phyloP scores from a whole-genome alignment of 2,329 filamentous ascomycete genomes.

The Epichloe brachyelytri region DNA sequence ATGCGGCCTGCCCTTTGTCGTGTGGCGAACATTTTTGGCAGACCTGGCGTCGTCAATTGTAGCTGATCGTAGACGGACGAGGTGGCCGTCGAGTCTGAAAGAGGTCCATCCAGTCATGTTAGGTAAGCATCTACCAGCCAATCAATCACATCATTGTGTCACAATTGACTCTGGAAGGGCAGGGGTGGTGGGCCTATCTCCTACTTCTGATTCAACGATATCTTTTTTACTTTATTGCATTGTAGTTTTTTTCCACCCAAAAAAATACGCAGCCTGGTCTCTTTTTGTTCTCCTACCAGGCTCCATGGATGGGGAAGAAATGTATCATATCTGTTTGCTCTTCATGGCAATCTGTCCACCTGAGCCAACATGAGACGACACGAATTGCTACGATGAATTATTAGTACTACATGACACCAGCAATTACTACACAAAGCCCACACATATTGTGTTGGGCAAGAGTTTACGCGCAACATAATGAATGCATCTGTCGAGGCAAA shows the following conservation, averaged over 20 bases:
- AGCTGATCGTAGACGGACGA: slow-evolving; percentile 13
- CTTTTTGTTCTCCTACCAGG: not conserved
- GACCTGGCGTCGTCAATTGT: slow-evolving; percentile 20
- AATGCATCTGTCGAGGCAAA: not conserved
- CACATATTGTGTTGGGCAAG: not conserved
- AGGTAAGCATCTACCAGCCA: slow-evolving; percentile 14
- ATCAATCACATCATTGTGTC: slow-evolving; percentile 12
- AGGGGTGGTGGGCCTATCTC: too few species aligned
- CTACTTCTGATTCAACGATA: too few species aligned
- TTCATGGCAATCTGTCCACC: not conserved
- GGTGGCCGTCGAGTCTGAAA: not conserved
- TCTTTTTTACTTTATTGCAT: not conserved
- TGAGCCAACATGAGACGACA: not conserved
- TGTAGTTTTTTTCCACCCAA: not conserved
- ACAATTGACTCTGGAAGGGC: not conserved
- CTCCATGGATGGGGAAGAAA: not conserved
- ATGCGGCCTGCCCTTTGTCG: slow-evolving; percentile 31
- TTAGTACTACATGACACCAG: not conserved
- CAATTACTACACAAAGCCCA: not conserved
- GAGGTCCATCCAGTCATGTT: slow-evolving; percentile 12
- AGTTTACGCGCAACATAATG: not conserved
- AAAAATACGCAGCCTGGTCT: too few species aligned
- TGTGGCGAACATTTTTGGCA: slow-evolving; percentile 27
- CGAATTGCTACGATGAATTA: not conserved
- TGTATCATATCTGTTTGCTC: not conserved